phyloP scores from a whole-genome alignment of 2,329 filamentous ascomycete species.

The Ophiognomonia clavigignenti-juglandacearum region DNA sequence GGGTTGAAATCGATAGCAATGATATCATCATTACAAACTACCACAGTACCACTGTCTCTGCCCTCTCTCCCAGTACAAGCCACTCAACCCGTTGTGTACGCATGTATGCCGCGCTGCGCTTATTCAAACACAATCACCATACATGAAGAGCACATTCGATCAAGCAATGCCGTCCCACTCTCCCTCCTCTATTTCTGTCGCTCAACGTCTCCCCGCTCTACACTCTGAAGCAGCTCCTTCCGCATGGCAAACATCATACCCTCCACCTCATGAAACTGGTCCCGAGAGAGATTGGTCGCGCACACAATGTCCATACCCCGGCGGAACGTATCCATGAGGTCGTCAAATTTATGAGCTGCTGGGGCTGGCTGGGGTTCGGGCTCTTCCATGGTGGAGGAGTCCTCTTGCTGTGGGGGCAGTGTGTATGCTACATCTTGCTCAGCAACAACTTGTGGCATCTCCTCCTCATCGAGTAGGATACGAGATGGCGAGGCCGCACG shows the following conservation, averaged over 20 bases:
- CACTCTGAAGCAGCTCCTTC: conserved; percentile 65
- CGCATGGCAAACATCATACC: conserved; percentile 77
- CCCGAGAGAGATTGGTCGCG: conserved; percentile 53
- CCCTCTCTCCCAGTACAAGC: background rate
- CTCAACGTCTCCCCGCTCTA: conserved; percentile 39
- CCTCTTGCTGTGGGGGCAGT: background rate
- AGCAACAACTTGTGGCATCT: background rate
- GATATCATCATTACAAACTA: background rate
- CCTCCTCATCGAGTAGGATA: background rate
- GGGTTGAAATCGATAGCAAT: too few species aligned
- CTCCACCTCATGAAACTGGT: conserved; percentile 67
- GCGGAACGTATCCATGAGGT: conserved; percentile 50
- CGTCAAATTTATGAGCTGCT: conserved; percentile 35
- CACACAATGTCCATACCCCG: conserved; percentile 56
- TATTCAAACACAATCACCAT: conserved; percentile 4
- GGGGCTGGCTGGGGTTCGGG: conserved; percentile 12
- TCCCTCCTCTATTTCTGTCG: background rate
- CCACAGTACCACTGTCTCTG: background rate
- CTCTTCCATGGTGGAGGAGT: background rate
- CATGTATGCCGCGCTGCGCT: conserved; percentile 6
- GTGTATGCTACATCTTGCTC: conserved; percentile 1
- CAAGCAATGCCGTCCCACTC: background rate
- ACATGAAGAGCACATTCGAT: background rate
- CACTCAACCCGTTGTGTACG: background rate
- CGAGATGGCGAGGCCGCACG: background rate